Base-by-base conservation (phyloP, 2,329 filamentous ascomycete species). In the Talaromyces sp. region DNA sequence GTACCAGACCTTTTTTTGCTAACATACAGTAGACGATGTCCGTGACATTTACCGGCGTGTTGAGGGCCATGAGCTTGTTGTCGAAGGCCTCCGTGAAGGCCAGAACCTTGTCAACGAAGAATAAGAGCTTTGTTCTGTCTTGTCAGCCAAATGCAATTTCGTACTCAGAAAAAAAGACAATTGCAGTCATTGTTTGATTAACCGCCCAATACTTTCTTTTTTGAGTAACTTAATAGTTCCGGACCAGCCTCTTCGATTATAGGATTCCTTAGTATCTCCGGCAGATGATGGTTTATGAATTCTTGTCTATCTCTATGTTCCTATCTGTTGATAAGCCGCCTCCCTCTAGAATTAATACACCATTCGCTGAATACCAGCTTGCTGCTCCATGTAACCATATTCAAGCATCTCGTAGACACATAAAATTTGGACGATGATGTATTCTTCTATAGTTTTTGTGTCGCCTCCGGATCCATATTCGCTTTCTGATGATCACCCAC, bases 41-140 rank as follows among this genome's bases (percentile, higher is more conserved):
- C 89, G 88, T 80, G 91, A 97, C 74, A 91, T 99, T 69, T 99
- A 96, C 81, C 83, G 80, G 68, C 87, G 94, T 69, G 89, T 88
- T 66, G 86, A 89, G 63, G 90, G 91, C 59, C 85, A 94, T 74
- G 90, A 93, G 75, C 81, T 96, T 67, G 88, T 90, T 71, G 90
- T 96, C 53, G 90, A 95, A 77, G 90, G 90, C 50, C 79, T 95
- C 71, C 85, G 91, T 74, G 90, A 94, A 69, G 89, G 88, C 50
- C 83, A 90, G 69, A 86, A 86, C 63, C 74, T 86, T 73, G 88
- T 92, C 65, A 81, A 86, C 19, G 87, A 90, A 61, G 85, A 90
- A 73, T 85, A 85, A 67, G 64, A 27, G 52, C 32, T 54, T 54
- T 35, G n/a, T 35, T 62, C 52, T 26, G 38, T 63, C 19, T 32